Evolutionary conservation across 345 rosid genomes (phyloP), one percentile per base, ranked within the genome.

Genomic region (Brassica incana): DNA sequence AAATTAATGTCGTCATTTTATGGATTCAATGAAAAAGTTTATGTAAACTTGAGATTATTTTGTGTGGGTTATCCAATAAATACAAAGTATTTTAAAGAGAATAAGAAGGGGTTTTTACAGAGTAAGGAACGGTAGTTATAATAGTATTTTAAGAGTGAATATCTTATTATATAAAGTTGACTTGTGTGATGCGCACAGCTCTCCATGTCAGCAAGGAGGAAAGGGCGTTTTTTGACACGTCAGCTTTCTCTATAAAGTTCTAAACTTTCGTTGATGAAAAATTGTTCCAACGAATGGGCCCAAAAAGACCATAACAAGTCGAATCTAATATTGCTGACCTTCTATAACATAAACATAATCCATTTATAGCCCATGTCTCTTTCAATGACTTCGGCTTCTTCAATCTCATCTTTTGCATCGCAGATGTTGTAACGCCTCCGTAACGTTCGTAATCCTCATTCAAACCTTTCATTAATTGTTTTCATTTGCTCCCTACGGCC

Each of bases 61-160:
- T 59, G 48, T 40, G 48, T 9, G 48, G 11, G 48, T n/a, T 15
- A 23, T 73, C 45, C 67, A 67, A 59, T 56, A 67, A 56, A 67
- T 59, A 59, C 25, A 68, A 38, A 59, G 43, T 14, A 11, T 43
- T 58, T 59, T 58, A 40, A 40, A 40, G 48, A 40, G 48, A 11
- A 40, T 40, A 18, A n/a, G 15, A 43, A 61, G 61, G 18, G 62
- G 62, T 69, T 14, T 69, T 60, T 38, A 76, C 61, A 67, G 2
- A 67, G 67, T 29, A 67, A 67, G 60, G 67, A 76, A 45, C 79
- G 67, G 27, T 54, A 8, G 58, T 16, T 38, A 20, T 20, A 20
- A 67, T 2, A 67, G 67, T 67, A 67, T 76, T 76, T 56, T 4
- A 15, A 36, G 79, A 76, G 73, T 67, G 9, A 36, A 33, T 20